Conservation (phyloP, 306 rosid species). For the Luffa aegyptiaca region DNA sequence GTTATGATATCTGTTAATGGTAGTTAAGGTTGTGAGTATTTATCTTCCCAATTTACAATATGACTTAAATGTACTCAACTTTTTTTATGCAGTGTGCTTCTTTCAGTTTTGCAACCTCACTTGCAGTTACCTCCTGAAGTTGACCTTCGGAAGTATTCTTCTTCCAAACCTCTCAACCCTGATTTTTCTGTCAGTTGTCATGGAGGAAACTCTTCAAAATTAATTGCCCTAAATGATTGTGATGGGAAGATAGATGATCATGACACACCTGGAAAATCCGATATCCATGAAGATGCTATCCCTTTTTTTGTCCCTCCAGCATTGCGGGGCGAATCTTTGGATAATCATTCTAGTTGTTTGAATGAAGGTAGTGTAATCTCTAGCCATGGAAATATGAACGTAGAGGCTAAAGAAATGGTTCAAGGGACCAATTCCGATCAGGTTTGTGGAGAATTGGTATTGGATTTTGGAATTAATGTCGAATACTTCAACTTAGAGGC, state of each 20-base stretch:
- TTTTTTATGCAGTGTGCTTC: constrained; percentile 60
- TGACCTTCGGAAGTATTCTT: constrained; percentile 49
- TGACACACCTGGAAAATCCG: constrained; percentile 43
- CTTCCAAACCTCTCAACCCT: constrained; percentile 31
- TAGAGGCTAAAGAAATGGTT: constrained; percentile 37
- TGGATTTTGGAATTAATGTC: constrained; percentile 46
- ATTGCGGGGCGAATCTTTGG: constrained; percentile 40
- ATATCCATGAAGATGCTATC: constrained; percentile 48
- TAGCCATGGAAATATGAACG: constrained; percentile 26
- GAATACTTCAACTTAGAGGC: constrained; percentile 66
- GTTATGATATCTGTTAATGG: too few species aligned
- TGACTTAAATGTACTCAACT: not conserved
- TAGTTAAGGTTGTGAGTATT: too few species aligned
- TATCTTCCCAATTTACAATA: not conserved
- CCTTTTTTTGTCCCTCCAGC: constrained; percentile 66
- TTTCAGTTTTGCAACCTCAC: constrained; percentile 83
- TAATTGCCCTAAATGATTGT: constrained; percentile 46
- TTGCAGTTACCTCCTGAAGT: constrained; percentile 81
- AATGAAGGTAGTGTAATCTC: constrained; percentile 35
- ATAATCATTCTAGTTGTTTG: constrained; percentile 32
- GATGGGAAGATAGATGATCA: constrained; percentile 50
- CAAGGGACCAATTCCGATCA: constrained; percentile 26
- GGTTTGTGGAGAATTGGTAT: constrained; percentile 29
- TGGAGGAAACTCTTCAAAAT: constrained; percentile 40
- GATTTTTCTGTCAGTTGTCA: constrained; percentile 35